These are phyloP conservation scores for Rickenella mellea DNA, from an alignment of 768 basidiomycete species.

Conservation along the genomic window DNA sequence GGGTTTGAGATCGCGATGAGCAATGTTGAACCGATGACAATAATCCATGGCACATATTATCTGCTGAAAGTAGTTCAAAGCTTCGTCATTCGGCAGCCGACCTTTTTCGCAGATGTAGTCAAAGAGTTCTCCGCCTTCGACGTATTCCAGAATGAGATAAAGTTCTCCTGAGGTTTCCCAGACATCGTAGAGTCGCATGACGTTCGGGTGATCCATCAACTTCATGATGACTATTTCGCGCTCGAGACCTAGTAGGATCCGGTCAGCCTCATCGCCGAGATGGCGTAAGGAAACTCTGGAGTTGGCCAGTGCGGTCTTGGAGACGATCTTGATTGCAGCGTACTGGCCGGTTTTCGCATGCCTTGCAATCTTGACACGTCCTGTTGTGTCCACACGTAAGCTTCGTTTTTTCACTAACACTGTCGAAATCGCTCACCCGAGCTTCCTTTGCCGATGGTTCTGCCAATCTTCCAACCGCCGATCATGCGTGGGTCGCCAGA, in stretches of 20 bases:
- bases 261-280: slow-evolving; percentile 66
- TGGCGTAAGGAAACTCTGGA: slow-evolving; percentile 57
- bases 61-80: slow-evolving; percentile 83
- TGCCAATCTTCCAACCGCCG: slow-evolving; percentile 76
- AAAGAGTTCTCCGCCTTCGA: slow-evolving; percentile 91
- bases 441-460: slow-evolving; percentile 74
- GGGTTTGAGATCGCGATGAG: slow-evolving; percentile 89
- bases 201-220: slow-evolving; percentile 89
- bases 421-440: slow-evolving; percentile 42
- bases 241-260: slow-evolving; percentile 71
- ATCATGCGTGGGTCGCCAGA: slow-evolving; percentile 54
- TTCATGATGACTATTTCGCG: slow-evolving; percentile 98
- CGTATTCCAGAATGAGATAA: slow-evolving; percentile 89
- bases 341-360: slow-evolving; percentile 83
- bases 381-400: slow-evolving; percentile 26
- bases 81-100: slow-evolving; percentile 59
- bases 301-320: slow-evolving; percentile 56
- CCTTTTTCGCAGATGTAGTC: slow-evolving; percentile 82
- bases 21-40: slow-evolving; percentile 90
- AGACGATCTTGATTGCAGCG: slow-evolving; percentile 92
- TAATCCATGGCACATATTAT: slow-evolving; percentile 88
- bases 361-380: slow-evolving; percentile 83
- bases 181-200: slow-evolving; percentile 91
- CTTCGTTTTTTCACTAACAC: background rate
- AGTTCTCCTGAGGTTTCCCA: slow-evolving; percentile 90